Evolutionary conservation across 139 green algal species (phyloP).

Genomic region (Coelastrella sp.): DNA sequence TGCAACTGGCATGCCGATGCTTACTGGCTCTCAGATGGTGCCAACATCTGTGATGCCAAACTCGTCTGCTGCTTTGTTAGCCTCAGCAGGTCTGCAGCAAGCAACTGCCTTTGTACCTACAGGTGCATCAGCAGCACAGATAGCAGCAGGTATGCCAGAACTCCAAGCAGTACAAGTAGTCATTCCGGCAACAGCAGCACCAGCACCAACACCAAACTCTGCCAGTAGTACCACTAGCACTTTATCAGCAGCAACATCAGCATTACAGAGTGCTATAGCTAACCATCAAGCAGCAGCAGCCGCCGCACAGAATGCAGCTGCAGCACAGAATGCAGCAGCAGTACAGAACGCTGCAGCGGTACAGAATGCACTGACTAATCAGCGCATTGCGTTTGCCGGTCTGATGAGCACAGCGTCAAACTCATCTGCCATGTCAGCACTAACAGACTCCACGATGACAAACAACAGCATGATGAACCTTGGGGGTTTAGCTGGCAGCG

Average conservation of each 20-base stretch:
- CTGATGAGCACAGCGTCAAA: not conserved
- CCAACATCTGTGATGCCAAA: not conserved
- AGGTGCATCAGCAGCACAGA: constrained; percentile 40
- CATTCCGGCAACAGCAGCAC: not conserved
- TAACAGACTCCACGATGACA: not conserved
- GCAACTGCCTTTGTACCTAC: constrained; percentile 37
- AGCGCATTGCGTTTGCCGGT: constrained; percentile 5
- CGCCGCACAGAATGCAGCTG: not conserved
- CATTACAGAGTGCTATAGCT: not conserved
- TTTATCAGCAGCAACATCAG: constrained; percentile 8
- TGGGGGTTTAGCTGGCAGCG: not conserved
- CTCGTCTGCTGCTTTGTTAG: not conserved
- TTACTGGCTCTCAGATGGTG: not conserved
- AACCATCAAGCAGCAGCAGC: constrained; percentile 4
- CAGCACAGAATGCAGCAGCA: not conserved
- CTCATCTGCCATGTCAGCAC: not conserved
- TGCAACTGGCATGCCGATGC: not conserved
- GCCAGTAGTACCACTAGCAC: not conserved
- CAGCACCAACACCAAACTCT: not conserved
- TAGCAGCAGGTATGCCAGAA: constrained; percentile 35
- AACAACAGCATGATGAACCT: not conserved
- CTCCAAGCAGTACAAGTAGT: constrained; percentile 1
- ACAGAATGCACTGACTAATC: not conserved
- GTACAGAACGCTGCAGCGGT: not conserved
- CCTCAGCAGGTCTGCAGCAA: constrained; percentile 11